Conservation (phyloP, 495 filamentous ascomycete genomes). For the Trichoderma gamsii region DNA sequence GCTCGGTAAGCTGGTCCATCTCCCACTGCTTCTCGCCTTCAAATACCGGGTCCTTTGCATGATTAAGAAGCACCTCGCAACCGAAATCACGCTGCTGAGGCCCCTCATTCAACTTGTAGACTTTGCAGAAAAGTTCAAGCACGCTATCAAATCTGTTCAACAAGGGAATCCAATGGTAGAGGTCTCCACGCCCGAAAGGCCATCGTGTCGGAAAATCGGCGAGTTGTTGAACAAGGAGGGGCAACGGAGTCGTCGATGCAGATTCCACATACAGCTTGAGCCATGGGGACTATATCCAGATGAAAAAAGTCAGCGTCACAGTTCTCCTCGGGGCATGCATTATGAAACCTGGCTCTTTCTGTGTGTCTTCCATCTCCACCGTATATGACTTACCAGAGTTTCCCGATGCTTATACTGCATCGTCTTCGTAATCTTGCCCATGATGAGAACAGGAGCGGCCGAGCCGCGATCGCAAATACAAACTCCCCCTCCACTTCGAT, state of each 20-base stretch:
- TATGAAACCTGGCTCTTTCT: constrained; percentile 14
- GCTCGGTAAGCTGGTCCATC: constrained; percentile 43
- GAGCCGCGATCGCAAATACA: constrained; percentile 40
- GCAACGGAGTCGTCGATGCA: constrained; percentile 61
- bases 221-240: constrained; percentile 70
- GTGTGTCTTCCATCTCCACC: not conserved
- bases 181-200: constrained; percentile 93
- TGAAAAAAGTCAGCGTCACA: constrained; percentile 27
- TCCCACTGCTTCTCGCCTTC: constrained; percentile 35
- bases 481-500: constrained; percentile 44
- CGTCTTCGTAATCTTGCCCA: constrained; percentile 97
- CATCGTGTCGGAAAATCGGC: constrained; percentile 76
- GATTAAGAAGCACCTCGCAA: constrained; percentile 52
- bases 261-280: constrained; percentile 68
- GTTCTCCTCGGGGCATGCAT: constrained; percentile 23
- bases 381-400: constrained; percentile 61
- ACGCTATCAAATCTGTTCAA: constrained; percentile 91
- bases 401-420: constrained; percentile 89
- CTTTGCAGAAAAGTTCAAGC: constrained; percentile 70
- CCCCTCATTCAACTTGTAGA: constrained; percentile 73
- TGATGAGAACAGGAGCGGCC: constrained; percentile 51
- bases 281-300: constrained; percentile 67
- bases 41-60: constrained; percentile 37
- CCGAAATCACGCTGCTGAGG: constrained; percentile 73
- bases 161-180: constrained; percentile 96